Evolutionary conservation across 2,329 filamentous ascomycete genomes (phyloP), one percentile per base, ranked within the genome.

Genomic region (Escovopsis weberi): DNA sequence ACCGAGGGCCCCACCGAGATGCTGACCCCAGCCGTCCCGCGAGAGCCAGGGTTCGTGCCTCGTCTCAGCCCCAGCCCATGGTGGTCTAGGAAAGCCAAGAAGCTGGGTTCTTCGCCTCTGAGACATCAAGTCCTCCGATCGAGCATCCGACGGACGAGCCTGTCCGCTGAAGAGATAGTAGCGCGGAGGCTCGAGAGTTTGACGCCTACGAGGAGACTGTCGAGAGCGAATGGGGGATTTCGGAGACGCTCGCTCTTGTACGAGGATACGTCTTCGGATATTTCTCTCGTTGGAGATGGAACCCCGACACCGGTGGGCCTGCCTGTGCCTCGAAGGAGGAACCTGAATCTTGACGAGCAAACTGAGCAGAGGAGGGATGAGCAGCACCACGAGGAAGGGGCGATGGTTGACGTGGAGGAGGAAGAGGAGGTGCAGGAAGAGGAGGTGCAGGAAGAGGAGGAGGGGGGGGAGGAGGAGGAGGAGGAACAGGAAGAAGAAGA

Each of bases 261-360:
- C 37, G 69, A 75, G 1, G 72, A 76, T 47, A 74, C 71, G 0
- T 77, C 76, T 48, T 76, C 72, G 0, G 70, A 74, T 41, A 72
- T 76, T 12, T 70, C 73, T 1, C 65, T 70, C 12, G 63, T 76
- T 4, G 63, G 61, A 12, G 69, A 69, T 26, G 72, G 69, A 4
- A 72, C 65, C 1, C 70, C 66, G 1, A 56, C 53, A 26, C 62
- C 28, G 7, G 11, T 32, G 8, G 28, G 28, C 8, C 8, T 32
- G 28, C 28, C 28, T 11, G 3, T 32, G 28, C 28, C 28, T 32
- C 28, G 11, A 11, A 32, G 28, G 7, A 32, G 28, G 39, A 40
- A 23, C 39, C 41, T 12, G 38, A 46, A 33, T 6, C 39, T 40
- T 9, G 41, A 43, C n/a, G 47, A 45, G 9, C 19, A 49, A 18